Base-by-base conservation (phyloP, 108 stramenopile genomes). In the Cyclotella choctawhatcheeana region DNA sequence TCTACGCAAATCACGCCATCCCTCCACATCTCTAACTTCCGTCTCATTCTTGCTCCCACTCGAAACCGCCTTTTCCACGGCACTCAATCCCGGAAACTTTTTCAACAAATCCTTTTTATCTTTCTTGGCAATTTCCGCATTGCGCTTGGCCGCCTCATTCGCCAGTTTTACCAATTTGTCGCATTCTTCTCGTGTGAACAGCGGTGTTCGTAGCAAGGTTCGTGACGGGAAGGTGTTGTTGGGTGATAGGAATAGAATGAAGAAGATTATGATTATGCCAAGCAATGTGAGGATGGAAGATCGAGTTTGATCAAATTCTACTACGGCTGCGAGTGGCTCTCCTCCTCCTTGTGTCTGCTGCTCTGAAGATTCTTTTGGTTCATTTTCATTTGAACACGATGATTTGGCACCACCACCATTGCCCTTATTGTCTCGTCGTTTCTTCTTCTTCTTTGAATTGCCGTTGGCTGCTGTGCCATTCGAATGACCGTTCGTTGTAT, bases 101-200 rank as follows among this genome's bases (percentile, higher is more conserved):
- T 37, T 8, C 16, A 64, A 17, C n/a, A 58, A 25, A 12, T 35
- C 16, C 44, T 60, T 53, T 50, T 54, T 52, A 7, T 66, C 62
- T 35, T 24, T 37, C 31, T 66, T 18, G 12, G 73, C 67, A 21
- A 1, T 29, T 33, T 82, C 58, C 26, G 69, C 69, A 61, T 85
- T 87, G 10, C 47, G 17, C 25, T 44, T 31, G 27, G 88, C 86
- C 10, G 79, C 88, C 17, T 52, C 29, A 18, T 85, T 61, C 0
- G 87, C 87, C 81, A 86, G 82, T 7, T 80, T 43, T 44, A 91
- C 64, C 14, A 91, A 66, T 5, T 52, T 18, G 25, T 79, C 35
- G 52, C 87, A 88, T 82, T 91, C 90, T 14, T 86, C 73, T 5
- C 56, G 56, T 16, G 84, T 85, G 26, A 91, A 82, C 17, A 91